Conservation (phyloP, 495 filamentous ascomycete species). For the Evansstolkia leycettana region DNA sequence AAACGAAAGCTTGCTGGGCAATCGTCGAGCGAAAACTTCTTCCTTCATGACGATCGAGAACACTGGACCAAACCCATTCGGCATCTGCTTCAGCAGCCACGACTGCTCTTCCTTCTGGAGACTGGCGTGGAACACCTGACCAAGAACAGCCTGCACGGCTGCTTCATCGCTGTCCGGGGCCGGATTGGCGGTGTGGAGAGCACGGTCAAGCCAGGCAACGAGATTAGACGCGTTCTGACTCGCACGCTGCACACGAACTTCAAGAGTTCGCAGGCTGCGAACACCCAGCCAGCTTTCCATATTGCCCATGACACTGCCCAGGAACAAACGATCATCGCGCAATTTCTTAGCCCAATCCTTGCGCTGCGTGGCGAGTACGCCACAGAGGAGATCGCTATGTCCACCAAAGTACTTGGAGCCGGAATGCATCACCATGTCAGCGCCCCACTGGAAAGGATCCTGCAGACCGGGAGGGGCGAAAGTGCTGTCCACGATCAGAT, state of each 20-base stretch:
- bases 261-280: conserved; percentile 73
- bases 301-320: conserved; percentile 84
- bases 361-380: conserved; percentile 54
- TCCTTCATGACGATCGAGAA: conserved; percentile 60
- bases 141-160: conserved; percentile 40
- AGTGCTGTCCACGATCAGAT: conserved; percentile 76
- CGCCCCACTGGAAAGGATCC: conserved; percentile 71
- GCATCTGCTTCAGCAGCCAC: conserved; percentile 87
- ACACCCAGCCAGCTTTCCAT: conserved; percentile 89
- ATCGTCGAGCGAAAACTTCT: conserved; percentile 43
- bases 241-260: conserved; percentile 68
- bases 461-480: conserved; percentile 86
- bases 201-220: conserved; percentile 55
- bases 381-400: conserved; percentile 82
- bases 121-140: conserved; percentile 59
- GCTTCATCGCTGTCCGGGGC: conserved; percentile 22
- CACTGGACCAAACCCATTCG: conserved; percentile 78
- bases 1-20: conserved; percentile 66
- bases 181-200: conserved; percentile 22
- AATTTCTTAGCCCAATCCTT: conserved; percentile 47
- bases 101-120: conserved; percentile 51
- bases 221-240: conserved; percentile 52
- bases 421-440: conserved; percentile 78
- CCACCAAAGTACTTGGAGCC: conserved; percentile 95
- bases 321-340: conserved; percentile 48